Conservation (phyloP, 371 early-diverging fungal species). For the Phascolomyces articulosus region DNA sequence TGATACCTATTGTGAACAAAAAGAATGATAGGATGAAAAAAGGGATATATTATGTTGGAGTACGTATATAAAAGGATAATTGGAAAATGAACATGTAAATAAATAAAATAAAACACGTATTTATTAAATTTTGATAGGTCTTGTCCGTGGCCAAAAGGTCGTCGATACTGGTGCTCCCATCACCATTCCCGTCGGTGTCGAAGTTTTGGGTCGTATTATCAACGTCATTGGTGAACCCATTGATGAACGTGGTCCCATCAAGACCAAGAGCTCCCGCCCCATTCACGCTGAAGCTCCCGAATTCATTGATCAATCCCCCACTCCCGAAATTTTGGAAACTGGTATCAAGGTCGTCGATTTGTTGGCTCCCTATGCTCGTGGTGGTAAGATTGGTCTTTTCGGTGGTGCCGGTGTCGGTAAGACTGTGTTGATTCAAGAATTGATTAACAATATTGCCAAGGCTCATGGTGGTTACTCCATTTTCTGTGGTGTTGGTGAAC, state of each 20-base stretch:
- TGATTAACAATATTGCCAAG: conserved; percentile 98
- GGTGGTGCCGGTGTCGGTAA: conserved; percentile 83
- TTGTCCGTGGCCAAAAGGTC: conserved; percentile 96
- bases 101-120: background rate
- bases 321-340: conserved; percentile 95
- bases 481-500: conserved; percentile 96
- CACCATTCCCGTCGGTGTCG: conserved; percentile 93
- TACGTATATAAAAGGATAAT: no score
- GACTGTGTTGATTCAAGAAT: conserved; percentile 96
- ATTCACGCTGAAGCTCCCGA: conserved; percentile 91
- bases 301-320: conserved; percentile 94
- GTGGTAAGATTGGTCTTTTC: conserved; percentile 85
- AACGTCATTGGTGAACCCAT: conserved; percentile 99
- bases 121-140: conserved; percentile 65
- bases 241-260: conserved; percentile 97
- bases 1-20: no score
- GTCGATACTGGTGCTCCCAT: conserved; percentile 96
- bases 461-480: conserved; percentile 98
- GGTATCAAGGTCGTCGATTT: conserved; percentile 99
- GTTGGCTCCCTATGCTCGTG: conserved; percentile 97
- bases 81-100: no score
- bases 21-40: no score
- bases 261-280: conserved; percentile 77
- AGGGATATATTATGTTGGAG: no score
- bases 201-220: conserved; percentile 97